Percentiles rank a stretch among this genome's conserved stretches.
These are phyloP conservation scores for Fusarium vanettenii DNA, from an alignment of 2,329 filamentous ascomycete species.

Conservation along the genomic window DNA sequence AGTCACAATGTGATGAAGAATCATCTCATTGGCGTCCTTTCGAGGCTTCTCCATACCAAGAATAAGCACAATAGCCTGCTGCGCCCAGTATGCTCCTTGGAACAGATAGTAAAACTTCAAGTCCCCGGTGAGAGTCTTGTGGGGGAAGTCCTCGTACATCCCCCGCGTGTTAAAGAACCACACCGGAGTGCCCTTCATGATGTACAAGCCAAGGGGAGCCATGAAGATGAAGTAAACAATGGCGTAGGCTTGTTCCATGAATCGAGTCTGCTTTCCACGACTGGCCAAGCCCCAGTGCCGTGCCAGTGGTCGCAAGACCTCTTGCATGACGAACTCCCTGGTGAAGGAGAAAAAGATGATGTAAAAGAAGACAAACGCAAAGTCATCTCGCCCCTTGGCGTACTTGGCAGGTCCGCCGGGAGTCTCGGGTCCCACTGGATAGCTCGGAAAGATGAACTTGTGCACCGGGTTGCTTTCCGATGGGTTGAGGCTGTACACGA, in stretches of 20 bases:
- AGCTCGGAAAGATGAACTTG: conserved; percentile 5
- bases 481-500: conserved; percentile 5
- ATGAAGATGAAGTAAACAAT: conserved; percentile 87
- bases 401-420: conserved; percentile 69
- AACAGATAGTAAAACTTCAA: conserved; percentile 97
- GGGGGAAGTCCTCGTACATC: conserved; percentile 91
- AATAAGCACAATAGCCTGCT: conserved; percentile 88
- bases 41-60: conserved; percentile 89
- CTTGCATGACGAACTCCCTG: conserved; percentile 94
- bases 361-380: conserved; percentile 89
- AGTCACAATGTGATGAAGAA: conserved; percentile 90
- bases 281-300: conserved; percentile 72
- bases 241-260: conserved; percentile 96
- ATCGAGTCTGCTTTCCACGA: conserved; percentile 83
- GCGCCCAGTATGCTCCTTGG: conserved; percentile 92
- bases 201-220: conserved; percentile 84
- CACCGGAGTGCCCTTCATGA: conserved; percentile 87
- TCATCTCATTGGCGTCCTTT: conserved; percentile 93
- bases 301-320: conserved; percentile 81
- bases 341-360: conserved; percentile 89
- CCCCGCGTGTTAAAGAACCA: conserved; percentile 93
- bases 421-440: background rate
- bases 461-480: conserved; percentile 8
- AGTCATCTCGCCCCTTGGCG: conserved; percentile 84
- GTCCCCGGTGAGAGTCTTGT: conserved; percentile 78